Evolutionary conservation across 1,139 yeast species (phyloP), one percentile per base, ranked within the genome.

Genomic region (Kurtzmaniella natalensis): DNA sequence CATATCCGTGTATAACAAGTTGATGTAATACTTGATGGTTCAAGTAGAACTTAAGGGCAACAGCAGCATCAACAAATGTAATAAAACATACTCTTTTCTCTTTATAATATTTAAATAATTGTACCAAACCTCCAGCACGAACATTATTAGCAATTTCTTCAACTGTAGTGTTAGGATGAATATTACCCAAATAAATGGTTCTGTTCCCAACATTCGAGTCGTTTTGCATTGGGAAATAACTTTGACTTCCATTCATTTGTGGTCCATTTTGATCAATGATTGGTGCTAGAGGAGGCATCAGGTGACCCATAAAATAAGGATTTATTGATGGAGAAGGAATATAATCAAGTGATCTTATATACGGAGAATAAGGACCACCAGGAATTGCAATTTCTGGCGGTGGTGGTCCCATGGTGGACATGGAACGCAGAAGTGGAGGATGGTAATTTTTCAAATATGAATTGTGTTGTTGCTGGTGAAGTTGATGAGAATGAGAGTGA

Each of bases 71-170:
- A 31, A 70, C 49, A 44, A 70, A 70, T 1, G 74, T 68, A 26
- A 70, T 61, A 39, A 70, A 70, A 45, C 75, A 69, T 26, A 64
- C 59, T 31, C 58, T 54, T 41, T 61, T 64, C 10, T 59, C 66
- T 1, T 64, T 65, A 39, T 54, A 60, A 43, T 48, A 55, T 24
- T 56, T 64, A 31, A 70, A 64, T 3, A 55, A 48, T 42, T 68
- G 74, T 3, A 70, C 70, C 34, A 70, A 51, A 1, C 75, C 75
- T 5, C 75, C 74, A 5, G 73, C 72, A 34, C 74, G 53, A 16
- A 69, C 70, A 41, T 69, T 69, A 38, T 69, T 69, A 21, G 74
- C 73, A 34, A 70, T 67, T 41, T 70, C 75, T 44, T 69, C 75
- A n/a, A 67, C 53, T 2, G 72, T 61, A 4, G 74, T 60, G 35